Conservation (phyloP, 768 basidiomycete genomes). For the Macrolepiota albuminosa region DNA sequence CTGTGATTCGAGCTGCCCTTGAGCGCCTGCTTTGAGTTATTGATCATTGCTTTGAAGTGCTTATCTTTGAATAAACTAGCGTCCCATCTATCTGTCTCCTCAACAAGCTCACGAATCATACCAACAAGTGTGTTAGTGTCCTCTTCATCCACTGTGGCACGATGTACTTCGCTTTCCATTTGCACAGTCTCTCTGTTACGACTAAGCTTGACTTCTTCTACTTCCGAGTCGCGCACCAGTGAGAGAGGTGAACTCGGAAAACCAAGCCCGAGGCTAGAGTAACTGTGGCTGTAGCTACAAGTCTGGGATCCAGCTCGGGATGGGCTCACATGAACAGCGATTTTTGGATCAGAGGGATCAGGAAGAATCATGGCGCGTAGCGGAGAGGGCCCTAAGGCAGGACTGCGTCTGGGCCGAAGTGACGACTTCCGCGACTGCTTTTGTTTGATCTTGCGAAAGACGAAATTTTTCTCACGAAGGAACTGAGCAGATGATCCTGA, state of each 20-base stretch:
- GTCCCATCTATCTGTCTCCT: constrained; percentile 49
- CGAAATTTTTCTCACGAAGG: not conserved
- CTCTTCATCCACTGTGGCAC: constrained; percentile 12
- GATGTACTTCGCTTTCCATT: not conserved
- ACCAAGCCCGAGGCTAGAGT: constrained; percentile 16
- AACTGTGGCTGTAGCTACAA: not conserved
- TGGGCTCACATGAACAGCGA: constrained; percentile 3
- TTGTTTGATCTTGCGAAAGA: constrained; percentile 9
- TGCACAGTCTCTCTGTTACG: not conserved
- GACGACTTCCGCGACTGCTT: constrained; percentile 14
- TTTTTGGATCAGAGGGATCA: constrained; percentile 20
- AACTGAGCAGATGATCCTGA: not conserved
- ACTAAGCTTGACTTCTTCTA: not conserved
- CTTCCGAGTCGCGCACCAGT: not conserved
- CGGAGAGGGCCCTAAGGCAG: constrained; percentile 41
- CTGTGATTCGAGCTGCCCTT: not conserved
- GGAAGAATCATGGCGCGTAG: constrained; percentile 40
- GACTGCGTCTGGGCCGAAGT: constrained; percentile 29
- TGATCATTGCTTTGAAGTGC: constrained; percentile 42
- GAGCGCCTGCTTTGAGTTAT: constrained; percentile 21
- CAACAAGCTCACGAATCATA: constrained; percentile 44
- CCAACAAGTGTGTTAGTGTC: constrained; percentile 30
- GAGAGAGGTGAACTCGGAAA: constrained; percentile 9
- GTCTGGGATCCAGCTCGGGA: constrained; percentile 3
- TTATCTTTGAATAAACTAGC: constrained; percentile 41